These are phyloP conservation scores for Phlegmacium glaucopus DNA, from an alignment of 768 basidiomycete genomes.

Conservation along the genomic window DNA sequence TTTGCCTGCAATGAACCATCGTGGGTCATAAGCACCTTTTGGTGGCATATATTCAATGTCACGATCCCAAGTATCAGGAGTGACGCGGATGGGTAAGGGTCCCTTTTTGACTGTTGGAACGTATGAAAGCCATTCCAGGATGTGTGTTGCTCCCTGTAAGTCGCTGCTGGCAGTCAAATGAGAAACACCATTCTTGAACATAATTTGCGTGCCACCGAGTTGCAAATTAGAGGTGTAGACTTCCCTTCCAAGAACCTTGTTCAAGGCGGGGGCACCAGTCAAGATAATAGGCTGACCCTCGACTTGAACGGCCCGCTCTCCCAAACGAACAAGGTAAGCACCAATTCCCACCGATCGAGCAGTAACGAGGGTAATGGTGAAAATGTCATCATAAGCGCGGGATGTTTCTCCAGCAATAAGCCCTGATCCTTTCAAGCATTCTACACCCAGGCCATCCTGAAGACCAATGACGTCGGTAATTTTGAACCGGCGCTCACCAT, in stretches of 20 bases:
- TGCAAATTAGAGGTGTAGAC: constrained; percentile 99
- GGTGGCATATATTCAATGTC: constrained; percentile 87
- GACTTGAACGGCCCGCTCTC: constrained; percentile 96
- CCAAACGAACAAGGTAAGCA: constrained; percentile 96
- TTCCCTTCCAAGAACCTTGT: constrained; percentile 98
- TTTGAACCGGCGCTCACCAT: constrained; percentile 88
- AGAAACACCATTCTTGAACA: constrained; percentile 99
- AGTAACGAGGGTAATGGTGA: constrained; percentile 98
- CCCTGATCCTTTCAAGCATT: constrained; percentile 93
- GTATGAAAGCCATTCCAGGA: constrained; percentile 93
- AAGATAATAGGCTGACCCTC: constrained; percentile 99
- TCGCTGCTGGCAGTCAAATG: constrained; percentile 95
- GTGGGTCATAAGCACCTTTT: constrained; percentile 93
- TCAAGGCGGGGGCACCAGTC: constrained; percentile 93
- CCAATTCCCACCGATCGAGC: constrained; percentile 99
- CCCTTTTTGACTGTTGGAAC: constrained; percentile 82
- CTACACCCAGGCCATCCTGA: constrained; percentile 97
- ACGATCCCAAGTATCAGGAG: constrained; percentile 85
- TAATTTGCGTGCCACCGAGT: constrained; percentile 99
- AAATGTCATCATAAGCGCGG: constrained; percentile 98
- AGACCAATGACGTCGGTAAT: constrained; percentile 95
- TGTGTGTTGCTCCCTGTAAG: constrained; percentile 91
- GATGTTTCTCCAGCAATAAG: constrained; percentile 98
- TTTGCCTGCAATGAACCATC: constrained; percentile 98
- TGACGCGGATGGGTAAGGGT: constrained; percentile 73